Evolutionary conservation across 441 rosid genomes (phyloP), one percentile per base, ranked within the genome.

Genomic region (Bocquillonia castaneifolia): DNA sequence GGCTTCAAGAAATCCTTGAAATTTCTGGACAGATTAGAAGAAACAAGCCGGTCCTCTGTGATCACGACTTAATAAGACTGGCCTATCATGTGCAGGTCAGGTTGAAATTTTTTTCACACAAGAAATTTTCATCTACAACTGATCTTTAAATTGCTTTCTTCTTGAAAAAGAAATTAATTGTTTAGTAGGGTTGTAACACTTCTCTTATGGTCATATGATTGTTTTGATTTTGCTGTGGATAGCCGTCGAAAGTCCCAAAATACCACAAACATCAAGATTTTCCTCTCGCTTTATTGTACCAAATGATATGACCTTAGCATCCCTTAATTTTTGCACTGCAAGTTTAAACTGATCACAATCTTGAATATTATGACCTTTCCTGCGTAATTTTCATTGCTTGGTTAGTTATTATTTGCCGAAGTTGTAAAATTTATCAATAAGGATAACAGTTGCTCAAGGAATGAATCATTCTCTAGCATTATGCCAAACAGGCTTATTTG

Each of bases 141-240:
- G n/a, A n/a, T 20, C 9, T 34, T 67, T 39, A 37, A 0, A n/a
- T 22, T 56, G 6, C 10, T 40, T 70, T 32, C 22, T 37, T 23
- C 23, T 66, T 52, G 2, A 34, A 50, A 68, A 31, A 68, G 37
- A 28, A 26, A 14, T 34, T 7, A 42, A 15, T 53, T 34, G 10
- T 47, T 67, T 29, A 18, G 6, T 7, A 9, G 29, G 32, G 44
- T 14, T 48, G n/a, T 22, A 36, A 69, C 18, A 36, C 47, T 1
- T 56, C 26, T 32, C 6, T 12, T 5, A 10, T 6, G 13, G 53
- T 52, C n/a, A n/a, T 36, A 31, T 63, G 58, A 34, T 50, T 28
- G 25, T 51, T 14, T 26, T 17, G 32, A 70, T 70, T 62, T 39
- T 23, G 10, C 64, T 14, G 61, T 29, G 32, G 57, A n/a, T 52